These are phyloP conservation scores for Actinidia chinensis DNA, from an alignment of 179 eudicot genomes.

Conservation along the genomic window DNA sequence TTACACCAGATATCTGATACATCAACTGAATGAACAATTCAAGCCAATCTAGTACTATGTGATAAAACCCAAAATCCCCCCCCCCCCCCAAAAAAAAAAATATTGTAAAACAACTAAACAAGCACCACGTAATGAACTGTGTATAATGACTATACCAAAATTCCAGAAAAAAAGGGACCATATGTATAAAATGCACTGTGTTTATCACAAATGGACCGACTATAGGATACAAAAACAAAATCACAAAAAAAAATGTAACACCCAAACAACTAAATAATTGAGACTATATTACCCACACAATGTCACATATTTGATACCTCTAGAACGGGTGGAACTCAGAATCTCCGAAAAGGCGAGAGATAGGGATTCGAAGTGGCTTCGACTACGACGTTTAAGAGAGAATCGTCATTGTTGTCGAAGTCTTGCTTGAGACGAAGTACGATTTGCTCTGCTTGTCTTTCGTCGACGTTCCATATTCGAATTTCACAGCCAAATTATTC, in stretches of 20 bases:
- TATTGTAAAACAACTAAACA: not conserved
- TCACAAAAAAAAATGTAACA: not conserved
- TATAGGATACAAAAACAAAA: too few relatives aligned
- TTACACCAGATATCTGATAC: not conserved
- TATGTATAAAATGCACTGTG: not conserved
- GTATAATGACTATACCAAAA: too few relatives aligned
- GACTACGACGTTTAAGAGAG: slow-evolving; percentile 50
- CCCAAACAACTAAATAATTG: not conserved
- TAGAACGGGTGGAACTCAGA: slow-evolving; percentile 58
- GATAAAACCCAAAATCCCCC: not conserved
- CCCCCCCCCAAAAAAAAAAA: not conserved
- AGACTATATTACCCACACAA: not conserved
- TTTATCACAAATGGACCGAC: not conserved
- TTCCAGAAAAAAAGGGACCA: too few relatives aligned
- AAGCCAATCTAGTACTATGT: not conserved
- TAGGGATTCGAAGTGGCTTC: slow-evolving; percentile 84
- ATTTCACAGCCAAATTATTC: too few relatives aligned
- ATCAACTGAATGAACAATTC: not conserved
- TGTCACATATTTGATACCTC: slow-evolving; percentile 42
- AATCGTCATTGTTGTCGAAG: slow-evolving; percentile 55
- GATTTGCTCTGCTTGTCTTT: slow-evolving; percentile 80
- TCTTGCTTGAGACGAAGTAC: slow-evolving; percentile 77
- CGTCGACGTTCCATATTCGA: slow-evolving; percentile 74
- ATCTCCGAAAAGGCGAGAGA: slow-evolving; percentile 94
- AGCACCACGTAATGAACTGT: too few relatives aligned